Evolutionary conservation across 1,284 basidiomycete genomes (phyloP).

Genomic region (Pseudozyma hubeiensis): DNA sequence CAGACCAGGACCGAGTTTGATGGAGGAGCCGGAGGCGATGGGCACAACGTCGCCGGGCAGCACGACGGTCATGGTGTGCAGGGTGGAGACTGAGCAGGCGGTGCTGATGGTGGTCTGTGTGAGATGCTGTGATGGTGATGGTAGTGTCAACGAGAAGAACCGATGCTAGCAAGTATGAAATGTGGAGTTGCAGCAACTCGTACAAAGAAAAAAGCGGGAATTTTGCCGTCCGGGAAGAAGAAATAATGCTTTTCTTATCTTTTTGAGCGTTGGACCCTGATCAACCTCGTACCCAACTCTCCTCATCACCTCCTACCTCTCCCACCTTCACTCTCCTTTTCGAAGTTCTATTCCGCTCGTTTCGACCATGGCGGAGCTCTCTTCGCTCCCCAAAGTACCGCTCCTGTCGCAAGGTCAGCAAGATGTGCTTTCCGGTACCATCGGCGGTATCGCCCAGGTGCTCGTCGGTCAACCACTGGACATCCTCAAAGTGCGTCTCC

Average conservation of each 20-base stretch:
- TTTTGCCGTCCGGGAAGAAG: constrained; percentile 16
- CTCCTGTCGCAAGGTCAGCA: constrained; percentile 46
- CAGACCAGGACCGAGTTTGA: constrained; percentile 59
- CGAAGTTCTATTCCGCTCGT: too few species aligned
- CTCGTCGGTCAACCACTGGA: constrained; percentile 95
- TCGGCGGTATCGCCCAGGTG: constrained; percentile 89
- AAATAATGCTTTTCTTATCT: background rate
- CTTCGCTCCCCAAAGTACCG: constrained; percentile 34
- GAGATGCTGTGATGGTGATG: background rate
- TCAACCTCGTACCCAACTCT: too few species aligned
- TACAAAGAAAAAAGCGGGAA: constrained; percentile 1
- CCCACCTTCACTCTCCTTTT: background rate
- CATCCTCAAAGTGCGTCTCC: constrained; percentile 94
- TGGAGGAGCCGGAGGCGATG: constrained; percentile 14
- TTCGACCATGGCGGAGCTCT: constrained; percentile 33
- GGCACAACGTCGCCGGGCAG: constrained; percentile 58
- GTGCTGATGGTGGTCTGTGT: too few species aligned
- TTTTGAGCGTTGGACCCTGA: too few species aligned
- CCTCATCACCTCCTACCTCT: background rate
- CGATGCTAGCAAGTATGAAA: background rate
- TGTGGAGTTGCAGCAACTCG: constrained; percentile 3
- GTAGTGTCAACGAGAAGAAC: background rate
- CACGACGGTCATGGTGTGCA: constrained; percentile 46
- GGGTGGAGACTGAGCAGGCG: background rate
- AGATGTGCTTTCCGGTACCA: constrained; percentile 70